Evolutionary conservation across 169 alveolate genomes (phyloP).

Genomic region (Ichthyophthirius multifiliis): DNA sequence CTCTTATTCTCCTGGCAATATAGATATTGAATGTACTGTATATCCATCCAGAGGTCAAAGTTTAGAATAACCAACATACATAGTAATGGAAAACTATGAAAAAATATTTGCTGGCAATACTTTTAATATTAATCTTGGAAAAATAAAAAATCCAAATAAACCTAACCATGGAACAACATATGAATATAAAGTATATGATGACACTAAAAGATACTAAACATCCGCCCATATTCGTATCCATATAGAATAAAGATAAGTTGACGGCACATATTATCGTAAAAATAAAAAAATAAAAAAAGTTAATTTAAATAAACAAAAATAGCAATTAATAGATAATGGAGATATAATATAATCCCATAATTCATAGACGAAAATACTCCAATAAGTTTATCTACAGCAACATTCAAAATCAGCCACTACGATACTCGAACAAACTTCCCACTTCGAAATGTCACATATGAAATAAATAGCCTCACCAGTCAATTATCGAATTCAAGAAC

Average conservation of each 20-base stretch:
- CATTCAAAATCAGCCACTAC: neutral
- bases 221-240: conserved; percentile 10
- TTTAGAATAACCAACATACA: conserved; percentile 1
- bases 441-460: neutral
- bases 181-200: neutral
- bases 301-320: neutral
- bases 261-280: conserved; percentile 33
- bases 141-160: conserved; percentile 17
- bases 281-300: too few species aligned
- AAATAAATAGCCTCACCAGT: neutral
- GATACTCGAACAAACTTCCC: neutral
- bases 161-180: neutral
- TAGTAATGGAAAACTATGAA: conserved; percentile 3
- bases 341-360: neutral
- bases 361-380: neutral
- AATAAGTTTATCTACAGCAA: neutral
- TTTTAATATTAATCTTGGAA: conserved; percentile 13
- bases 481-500: neutral
- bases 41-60: neutral
- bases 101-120: neutral
- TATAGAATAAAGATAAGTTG: conserved; percentile 10
- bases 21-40: conserved; percentile 5
- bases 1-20: neutral
- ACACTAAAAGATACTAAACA: neutral
- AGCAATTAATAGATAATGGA: neutral